Percentiles rank a stretch among this genome's conserved stretches.
Conservation (phyloP, 805 yeast genomes). For the Barnettozyma vustinii region DNA sequence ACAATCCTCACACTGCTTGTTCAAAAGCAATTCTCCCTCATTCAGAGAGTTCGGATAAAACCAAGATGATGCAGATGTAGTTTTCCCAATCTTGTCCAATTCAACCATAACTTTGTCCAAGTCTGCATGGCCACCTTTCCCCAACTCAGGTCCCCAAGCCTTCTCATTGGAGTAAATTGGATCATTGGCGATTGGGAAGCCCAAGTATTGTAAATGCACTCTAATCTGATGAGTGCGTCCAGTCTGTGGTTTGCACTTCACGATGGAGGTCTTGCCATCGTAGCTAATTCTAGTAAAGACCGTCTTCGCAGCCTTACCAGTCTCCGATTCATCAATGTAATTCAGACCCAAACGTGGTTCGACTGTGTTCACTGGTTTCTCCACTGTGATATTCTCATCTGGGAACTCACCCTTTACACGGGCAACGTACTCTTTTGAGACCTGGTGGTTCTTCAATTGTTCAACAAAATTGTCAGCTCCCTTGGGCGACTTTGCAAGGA, state of each 20-base stretch:
- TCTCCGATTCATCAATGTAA: constrained; percentile 38
- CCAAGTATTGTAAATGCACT: constrained; percentile 86
- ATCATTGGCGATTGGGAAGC: constrained; percentile 87
- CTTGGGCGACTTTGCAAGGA: constrained; percentile 31
- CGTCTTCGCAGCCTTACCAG: constrained; percentile 66
- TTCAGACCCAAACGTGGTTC: constrained; percentile 62
- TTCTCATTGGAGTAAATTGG: constrained; percentile 76
- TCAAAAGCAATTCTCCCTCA: constrained; percentile 63
- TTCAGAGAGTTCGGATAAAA: constrained; percentile 37
- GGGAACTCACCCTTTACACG: constrained; percentile 88
- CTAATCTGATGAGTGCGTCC: constrained; percentile 96
- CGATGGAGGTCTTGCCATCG: constrained; percentile 49
- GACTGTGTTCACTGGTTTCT: constrained; percentile 60
- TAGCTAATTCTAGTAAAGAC: constrained; percentile 36
- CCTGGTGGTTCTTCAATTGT: constrained; percentile 44
- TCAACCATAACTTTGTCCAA: constrained; percentile 40
- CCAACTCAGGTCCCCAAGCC: constrained; percentile 78
- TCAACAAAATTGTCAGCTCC: constrained; percentile 76
- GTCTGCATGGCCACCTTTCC: constrained; percentile 47
- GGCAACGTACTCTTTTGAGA: constrained; percentile 71
- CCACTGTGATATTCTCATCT: constrained; percentile 46
- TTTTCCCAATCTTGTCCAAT: constrained; percentile 67
- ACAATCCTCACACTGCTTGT: constrained; percentile 59
- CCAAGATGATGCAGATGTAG: constrained; percentile 64
- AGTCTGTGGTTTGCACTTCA: constrained; percentile 78